These are phyloP conservation scores for Protomyces inundatus DNA, from an alignment of 1,139 yeast genomes.

Conservation along the genomic window DNA sequence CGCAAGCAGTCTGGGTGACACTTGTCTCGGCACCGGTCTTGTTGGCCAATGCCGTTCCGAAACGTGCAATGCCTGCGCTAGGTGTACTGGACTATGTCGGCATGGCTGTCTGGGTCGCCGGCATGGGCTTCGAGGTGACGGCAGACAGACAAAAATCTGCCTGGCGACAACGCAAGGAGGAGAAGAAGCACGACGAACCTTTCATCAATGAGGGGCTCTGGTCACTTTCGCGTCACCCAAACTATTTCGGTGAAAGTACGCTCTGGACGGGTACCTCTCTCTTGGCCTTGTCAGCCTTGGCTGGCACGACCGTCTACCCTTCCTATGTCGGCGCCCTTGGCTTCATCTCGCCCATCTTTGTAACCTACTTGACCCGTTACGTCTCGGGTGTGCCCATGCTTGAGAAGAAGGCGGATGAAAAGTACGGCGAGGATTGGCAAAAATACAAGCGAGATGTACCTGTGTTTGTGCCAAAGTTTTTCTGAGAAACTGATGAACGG, in stretches of 20 bases:
- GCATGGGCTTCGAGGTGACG: slow-evolving; percentile 18
- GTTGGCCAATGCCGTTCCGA: slow-evolving; percentile 21
- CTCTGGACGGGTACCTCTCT: slow-evolving; percentile 19
- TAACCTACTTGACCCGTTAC: slow-evolving; percentile 14
- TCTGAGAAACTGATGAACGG: background rate
- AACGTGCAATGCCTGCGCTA: slow-evolving; percentile 7
- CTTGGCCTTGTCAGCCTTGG: slow-evolving; percentile 8
- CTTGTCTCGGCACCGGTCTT: slow-evolving; percentile 21
- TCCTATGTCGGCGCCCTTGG: slow-evolving; percentile 15
- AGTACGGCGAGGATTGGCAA: slow-evolving; percentile 9
- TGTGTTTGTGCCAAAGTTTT: background rate
- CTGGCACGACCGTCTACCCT: slow-evolving; percentile 5
- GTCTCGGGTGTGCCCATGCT: slow-evolving; percentile 25
- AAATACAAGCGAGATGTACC: background rate
- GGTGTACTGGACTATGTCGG: slow-evolving; percentile 18
- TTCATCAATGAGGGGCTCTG: slow-evolving; percentile 20
- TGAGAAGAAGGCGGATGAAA: slow-evolving; percentile 19
- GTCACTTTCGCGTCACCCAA: slow-evolving; percentile 18
- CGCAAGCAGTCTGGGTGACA: slow-evolving; percentile 26
- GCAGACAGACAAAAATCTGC: slow-evolving; percentile 22
- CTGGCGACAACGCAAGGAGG: slow-evolving; percentile 19
- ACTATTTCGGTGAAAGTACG: slow-evolving; percentile 23
- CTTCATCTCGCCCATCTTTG: slow-evolving; percentile 15
- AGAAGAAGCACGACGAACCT: slow-evolving; percentile 14
- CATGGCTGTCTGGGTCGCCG: slow-evolving; percentile 13